phyloP scores from a whole-genome alignment of 2,329 filamentous ascomycete genomes.

The Xylariaceae sp. region DNA sequence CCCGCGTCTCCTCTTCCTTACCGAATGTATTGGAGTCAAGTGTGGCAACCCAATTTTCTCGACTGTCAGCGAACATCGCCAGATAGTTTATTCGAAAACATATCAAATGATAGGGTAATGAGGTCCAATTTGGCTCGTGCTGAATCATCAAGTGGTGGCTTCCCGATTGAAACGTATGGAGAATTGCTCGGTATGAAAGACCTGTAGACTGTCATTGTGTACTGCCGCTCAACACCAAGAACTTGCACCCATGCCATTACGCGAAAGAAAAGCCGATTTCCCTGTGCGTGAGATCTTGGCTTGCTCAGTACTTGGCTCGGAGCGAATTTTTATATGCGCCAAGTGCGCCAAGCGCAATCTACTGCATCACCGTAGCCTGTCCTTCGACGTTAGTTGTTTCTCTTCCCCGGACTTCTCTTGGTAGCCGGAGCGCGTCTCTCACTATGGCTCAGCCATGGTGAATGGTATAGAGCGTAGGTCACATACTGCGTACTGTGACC shows the following conservation, averaged over 20 bases:
- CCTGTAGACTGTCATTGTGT: neutral
- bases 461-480: too few species aligned
- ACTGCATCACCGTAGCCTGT: conserved; percentile 17
- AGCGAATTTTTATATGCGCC: conserved; percentile 18
- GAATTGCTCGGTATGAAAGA: too few species aligned
- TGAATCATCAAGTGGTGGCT: too few species aligned
- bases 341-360: conserved; percentile 24
- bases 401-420: conserved; percentile 12
- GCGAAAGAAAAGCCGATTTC: neutral
- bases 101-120: too few species aligned
- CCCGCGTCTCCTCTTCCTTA: conserved; percentile 16
- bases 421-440: conserved; percentile 3
- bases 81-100: too few species aligned
- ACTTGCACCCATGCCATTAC: neutral
- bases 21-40: too few species aligned
- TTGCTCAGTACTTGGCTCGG: conserved; percentile 10
- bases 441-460: too few species aligned
- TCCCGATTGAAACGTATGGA: too few species aligned
- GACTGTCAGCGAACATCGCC: neutral
- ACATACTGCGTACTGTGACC: too few species aligned
- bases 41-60: too few species aligned
- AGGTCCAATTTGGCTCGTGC: too few species aligned
- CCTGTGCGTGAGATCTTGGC: conserved; percentile 13
- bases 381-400: conserved; percentile 12
- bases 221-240: neutral